phyloP scores from a whole-genome alignment of 768 basidiomycete genomes.

The Calocybe gangraenosa region DNA sequence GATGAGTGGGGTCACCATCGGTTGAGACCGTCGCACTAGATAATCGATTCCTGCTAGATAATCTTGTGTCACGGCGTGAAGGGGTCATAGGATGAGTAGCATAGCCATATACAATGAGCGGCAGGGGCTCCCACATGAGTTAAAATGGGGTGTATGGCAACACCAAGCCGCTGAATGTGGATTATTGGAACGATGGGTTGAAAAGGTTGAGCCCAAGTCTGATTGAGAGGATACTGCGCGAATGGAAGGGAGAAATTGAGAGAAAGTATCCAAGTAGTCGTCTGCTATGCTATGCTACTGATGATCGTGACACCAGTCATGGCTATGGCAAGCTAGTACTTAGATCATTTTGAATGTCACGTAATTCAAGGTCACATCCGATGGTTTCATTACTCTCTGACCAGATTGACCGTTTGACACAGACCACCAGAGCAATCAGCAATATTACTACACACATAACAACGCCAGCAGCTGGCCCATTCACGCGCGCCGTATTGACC shows the following conservation, averaged over 20 bases:
- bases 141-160: conserved; percentile 9
- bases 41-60: conserved; percentile 50
- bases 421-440: conserved; percentile 48
- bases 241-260: too few species aligned
- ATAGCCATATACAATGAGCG: conserved; percentile 85
- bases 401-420: conserved; percentile 62
- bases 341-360: conserved; percentile 2
- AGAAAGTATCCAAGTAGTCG: too few species aligned
- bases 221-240: too few species aligned
- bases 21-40: conserved; percentile 61
- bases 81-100: conserved; percentile 81
- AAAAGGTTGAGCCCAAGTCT: too few species aligned
- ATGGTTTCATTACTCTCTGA: conserved; percentile 57
- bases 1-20: conserved; percentile 60
- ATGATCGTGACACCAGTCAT: not conserved
- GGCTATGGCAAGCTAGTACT: not conserved
- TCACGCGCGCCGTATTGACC: conserved; percentile 61
- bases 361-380: conserved; percentile 1
- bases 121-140: conserved; percentile 49
- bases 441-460: conserved; percentile 34
- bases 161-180: not conserved
- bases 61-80: conserved; percentile 67
- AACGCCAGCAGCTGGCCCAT: conserved; percentile 35
- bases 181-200: not conserved
- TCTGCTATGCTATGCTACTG: too few species aligned